These are phyloP conservation scores for Coniochaeta hoffmannii DNA, from an alignment of 2,329 filamentous ascomycete species.

Conservation along the genomic window DNA sequence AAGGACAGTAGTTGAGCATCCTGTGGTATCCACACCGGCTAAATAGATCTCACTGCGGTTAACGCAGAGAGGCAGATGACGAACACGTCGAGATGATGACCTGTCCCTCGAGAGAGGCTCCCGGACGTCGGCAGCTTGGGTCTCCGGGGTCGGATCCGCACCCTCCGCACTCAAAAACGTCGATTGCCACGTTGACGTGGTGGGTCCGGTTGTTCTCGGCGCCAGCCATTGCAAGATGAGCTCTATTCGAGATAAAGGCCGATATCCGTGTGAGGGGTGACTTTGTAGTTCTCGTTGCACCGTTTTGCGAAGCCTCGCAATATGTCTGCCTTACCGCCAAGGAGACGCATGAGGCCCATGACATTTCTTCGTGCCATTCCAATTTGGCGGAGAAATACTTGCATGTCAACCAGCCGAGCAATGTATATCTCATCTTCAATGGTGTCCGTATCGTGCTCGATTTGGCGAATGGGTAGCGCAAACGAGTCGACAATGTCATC, in stretches of 20 bases:
- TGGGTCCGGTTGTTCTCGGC: no score
- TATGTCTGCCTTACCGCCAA: slow-evolving; percentile 97
- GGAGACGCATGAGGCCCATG: slow-evolving; percentile 83
- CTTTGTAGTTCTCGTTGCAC: slow-evolving; percentile 94
- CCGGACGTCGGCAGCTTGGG: no score
- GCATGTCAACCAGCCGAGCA: slow-evolving; percentile 82
- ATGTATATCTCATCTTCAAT: slow-evolving; percentile 97
- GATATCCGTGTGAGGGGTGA: slow-evolving; percentile 93
- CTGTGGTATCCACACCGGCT: no score
- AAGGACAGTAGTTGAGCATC: no score
- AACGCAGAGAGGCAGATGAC: no score
- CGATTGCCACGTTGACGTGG: no score
- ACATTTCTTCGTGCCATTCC: slow-evolving; percentile 89
- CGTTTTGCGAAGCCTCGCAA: slow-evolving; percentile 97
- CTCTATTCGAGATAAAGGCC: slow-evolving; percentile 92
- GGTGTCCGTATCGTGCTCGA: slow-evolving; percentile 81
- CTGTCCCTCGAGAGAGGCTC: no score
- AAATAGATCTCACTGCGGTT: no score
- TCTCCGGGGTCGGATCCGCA: no score
- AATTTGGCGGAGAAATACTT: slow-evolving; percentile 78
- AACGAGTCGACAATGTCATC: slow-evolving; percentile 98
- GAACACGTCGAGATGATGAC: no score
- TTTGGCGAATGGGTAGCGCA: slow-evolving; percentile 77
- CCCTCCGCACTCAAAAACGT: no score
- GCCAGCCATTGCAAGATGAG: no score